Evolutionary conservation across 2,329 filamentous ascomycete species (phyloP), one percentile per base, ranked within the genome.

Genomic region (Sordariomycetes sp.): DNA sequence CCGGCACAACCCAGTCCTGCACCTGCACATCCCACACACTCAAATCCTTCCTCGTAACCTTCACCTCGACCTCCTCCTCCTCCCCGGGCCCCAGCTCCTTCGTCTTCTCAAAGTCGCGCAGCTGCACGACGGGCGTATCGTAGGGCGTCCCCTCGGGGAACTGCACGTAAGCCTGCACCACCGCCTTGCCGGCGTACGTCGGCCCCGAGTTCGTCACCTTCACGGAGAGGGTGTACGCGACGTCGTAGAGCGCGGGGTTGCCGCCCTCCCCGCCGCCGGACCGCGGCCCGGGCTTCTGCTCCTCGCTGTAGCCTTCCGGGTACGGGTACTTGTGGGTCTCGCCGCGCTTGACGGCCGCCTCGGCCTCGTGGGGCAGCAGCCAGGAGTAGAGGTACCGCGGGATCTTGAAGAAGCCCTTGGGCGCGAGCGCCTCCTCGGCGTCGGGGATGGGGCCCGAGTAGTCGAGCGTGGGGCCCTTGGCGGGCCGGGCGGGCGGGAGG

Each of bases 61-160:
- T 71, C 64, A 90, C 76, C 22, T 76, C 74, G 0, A 90, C 78
- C 0, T 71, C 76, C 59, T 70, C 69, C 3, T 70, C 77, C 65
- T 83, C 74, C 0, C 81, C 83, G 0, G 78, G 74, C 3, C 76
- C 72, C 18, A 90, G 69, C 28, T 72, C 68, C 14, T 61, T 58
- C 2, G 88, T 73, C 74, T 91, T 90, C 61, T 87, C 84, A 66
- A 91, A 91, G 34, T 87, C 87, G 16, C 88, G 80, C 22, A 91
- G 75, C n/a, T 85, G 83, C 59, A 79, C 78, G 2, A 83, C 69
- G 0, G 87, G 87, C 56, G 89, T 90, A 32, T 90, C 86, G 46
- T 77, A 71, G 16, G 58, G 59, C 18, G 63, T 63, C 51, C 62
- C 66, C 1, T 62, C 64, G 0, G 76, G 76, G 59, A 73, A 76